A percentile compares a stretch with the other conserved stretches of the same genome.
phyloP scores from a whole-genome alignment of 1,284 basidiomycete species.

The Trichosporon faecale region DNA sequence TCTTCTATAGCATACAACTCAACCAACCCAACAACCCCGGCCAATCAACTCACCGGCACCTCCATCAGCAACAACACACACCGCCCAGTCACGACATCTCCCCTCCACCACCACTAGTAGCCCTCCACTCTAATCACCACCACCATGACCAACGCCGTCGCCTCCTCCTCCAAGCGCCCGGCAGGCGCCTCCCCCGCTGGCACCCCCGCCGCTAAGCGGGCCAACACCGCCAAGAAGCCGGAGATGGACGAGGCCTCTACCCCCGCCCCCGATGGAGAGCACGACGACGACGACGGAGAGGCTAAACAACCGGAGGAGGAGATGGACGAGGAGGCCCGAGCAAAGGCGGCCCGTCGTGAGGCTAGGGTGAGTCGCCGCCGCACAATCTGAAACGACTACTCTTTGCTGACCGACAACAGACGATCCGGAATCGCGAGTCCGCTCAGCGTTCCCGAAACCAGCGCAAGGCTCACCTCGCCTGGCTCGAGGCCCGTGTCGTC shows the following conservation, averaged over 20 bases:
- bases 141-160: constrained; percentile 5
- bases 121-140: not conserved
- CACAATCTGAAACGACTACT: not conserved
- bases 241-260: not conserved
- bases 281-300: constrained; percentile 23
- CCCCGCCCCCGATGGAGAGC: constrained; percentile 20
- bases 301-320: constrained; percentile 18
- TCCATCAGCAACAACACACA: not conserved
- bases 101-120: not conserved
- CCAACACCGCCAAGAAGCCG: constrained; percentile 11
- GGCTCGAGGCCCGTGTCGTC: constrained; percentile 46
- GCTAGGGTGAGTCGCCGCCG: constrained; percentile 37
- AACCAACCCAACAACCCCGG: not conserved
- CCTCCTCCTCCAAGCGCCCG: constrained; percentile 23
- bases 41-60: not conserved
- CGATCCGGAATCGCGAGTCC: constrained; percentile 47
- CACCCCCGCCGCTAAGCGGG: constrained; percentile 22
- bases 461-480: constrained; percentile 49
- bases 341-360: constrained; percentile 42
- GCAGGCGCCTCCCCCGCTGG: constrained; percentile 16
- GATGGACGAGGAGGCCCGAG: constrained; percentile 34
- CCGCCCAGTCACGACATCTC: not conserved
- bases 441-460: constrained; percentile 49
- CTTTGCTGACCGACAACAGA: constrained; percentile 24
- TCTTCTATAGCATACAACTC: not conserved